Evolutionary conservation across 2,329 filamentous ascomycete genomes (phyloP).

Genomic region (Chaetoscypha palmicola): DNA sequence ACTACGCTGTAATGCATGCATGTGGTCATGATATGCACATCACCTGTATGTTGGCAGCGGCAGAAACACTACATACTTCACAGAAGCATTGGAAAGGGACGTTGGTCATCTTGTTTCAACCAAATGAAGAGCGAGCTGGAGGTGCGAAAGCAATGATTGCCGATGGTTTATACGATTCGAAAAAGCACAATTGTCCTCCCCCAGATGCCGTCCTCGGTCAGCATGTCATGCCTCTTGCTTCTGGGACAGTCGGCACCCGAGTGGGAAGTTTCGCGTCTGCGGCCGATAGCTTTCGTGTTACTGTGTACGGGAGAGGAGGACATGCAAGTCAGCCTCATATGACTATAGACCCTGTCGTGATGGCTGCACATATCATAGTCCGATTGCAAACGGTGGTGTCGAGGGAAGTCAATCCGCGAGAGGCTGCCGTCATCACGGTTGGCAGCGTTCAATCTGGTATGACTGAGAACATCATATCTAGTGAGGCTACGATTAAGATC

Average conservation of each 20-base stretch:
- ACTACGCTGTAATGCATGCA: slow-evolving; percentile 58
- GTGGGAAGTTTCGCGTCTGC: slow-evolving; percentile 32
- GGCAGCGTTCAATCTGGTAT: slow-evolving; percentile 38
- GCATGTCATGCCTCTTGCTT: slow-evolving; percentile 41
- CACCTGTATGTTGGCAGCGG: slow-evolving; percentile 47
- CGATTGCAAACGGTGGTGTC: slow-evolving; percentile 35
- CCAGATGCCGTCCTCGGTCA: slow-evolving; percentile 50
- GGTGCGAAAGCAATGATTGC: slow-evolving; percentile 59
- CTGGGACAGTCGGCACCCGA: slow-evolving; percentile 32
- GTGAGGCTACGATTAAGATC: slow-evolving; percentile 35
- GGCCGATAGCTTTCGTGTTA: slow-evolving; percentile 33
- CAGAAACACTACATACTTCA: slow-evolving; percentile 40
- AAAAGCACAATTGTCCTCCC: slow-evolving; percentile 38
- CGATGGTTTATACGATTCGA: slow-evolving; percentile 43
- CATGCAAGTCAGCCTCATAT: slow-evolving; percentile 37
- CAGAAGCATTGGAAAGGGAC: slow-evolving; percentile 52
- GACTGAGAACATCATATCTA: slow-evolving; percentile 39
- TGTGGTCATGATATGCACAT: slow-evolving; percentile 65
- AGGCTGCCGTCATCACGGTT: slow-evolving; percentile 39
- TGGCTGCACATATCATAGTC: slow-evolving; percentile 37
- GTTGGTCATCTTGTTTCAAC: slow-evolving; percentile 58
- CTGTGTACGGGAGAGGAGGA: slow-evolving; percentile 36
- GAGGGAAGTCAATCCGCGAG: slow-evolving; percentile 33
- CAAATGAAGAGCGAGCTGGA: slow-evolving; percentile 55
- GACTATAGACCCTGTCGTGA: slow-evolving; percentile 40